These are phyloP conservation scores for Kwoniella mangroviensis DNA, from an alignment of 768 basidiomycete genomes.

Conservation along the genomic window DNA sequence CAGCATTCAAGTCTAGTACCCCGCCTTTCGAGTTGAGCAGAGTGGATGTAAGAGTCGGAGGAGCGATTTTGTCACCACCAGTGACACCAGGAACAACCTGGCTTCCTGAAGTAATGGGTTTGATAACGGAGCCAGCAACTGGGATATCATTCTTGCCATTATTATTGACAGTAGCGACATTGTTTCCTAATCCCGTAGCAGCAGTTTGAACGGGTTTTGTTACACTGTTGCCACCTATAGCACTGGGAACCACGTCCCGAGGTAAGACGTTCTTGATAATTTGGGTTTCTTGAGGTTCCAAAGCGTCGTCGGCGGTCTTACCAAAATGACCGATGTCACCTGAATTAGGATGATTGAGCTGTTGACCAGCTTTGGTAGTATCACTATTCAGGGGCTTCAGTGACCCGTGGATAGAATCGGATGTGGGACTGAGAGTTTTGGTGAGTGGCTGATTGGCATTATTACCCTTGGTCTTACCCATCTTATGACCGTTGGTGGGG, in stretches of 20 bases:
- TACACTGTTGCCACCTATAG: background rate
- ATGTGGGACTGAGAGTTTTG: constrained; percentile 4
- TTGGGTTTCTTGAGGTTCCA: constrained; percentile 6
- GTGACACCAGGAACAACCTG: background rate
- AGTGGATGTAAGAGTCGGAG: background rate
- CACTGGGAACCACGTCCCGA: background rate
- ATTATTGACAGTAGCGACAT: background rate
- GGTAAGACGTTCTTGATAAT: background rate
- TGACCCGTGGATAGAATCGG: background rate
- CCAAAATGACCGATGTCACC: constrained; percentile 5
- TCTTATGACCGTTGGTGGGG: constrained; percentile 3
- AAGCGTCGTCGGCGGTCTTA: constrained; percentile 7
- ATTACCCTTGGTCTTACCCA: constrained; percentile 8
- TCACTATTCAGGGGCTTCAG: constrained; percentile 5
- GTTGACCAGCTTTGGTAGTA: constrained; percentile 7
- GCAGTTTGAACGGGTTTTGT: constrained; percentile 4
- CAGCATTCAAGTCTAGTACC: background rate
- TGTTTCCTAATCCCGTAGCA: background rate
- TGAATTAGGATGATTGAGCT: constrained; percentile 10
- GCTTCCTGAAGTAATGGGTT: background rate
- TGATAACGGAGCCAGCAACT: background rate
- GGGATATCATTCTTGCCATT: background rate
- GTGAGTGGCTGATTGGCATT: background rate
- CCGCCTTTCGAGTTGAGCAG: constrained; percentile 5
- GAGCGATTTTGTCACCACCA: background rate